Percentiles rank a stretch among this genome's conserved stretches.
These are phyloP conservation scores for Vigna mungo DNA, from an alignment of 306 rosid genomes.

Conservation along the genomic window DNA sequence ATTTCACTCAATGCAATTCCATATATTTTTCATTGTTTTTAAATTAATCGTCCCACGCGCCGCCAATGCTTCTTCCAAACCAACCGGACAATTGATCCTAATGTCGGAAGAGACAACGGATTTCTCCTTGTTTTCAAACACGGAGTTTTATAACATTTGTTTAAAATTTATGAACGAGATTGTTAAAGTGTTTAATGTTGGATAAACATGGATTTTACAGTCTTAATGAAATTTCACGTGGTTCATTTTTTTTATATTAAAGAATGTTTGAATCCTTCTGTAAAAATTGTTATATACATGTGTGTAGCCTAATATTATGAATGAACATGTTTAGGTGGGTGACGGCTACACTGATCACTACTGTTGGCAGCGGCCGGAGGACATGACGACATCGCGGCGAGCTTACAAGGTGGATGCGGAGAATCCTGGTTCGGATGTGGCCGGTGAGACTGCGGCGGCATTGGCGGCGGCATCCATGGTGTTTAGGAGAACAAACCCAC, in stretches of 20 bases:
- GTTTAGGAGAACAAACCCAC: slow-evolving; percentile 76
- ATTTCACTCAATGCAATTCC: not conserved
- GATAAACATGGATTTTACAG: too few relatives aligned
- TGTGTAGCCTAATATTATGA: not conserved
- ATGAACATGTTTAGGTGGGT: slow-evolving; percentile 64
- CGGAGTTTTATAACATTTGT: not conserved
- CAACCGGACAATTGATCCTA: not conserved
- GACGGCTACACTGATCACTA: slow-evolving; percentile 87
- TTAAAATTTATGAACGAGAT: too few relatives aligned
- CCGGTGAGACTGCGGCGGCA: slow-evolving; percentile 80
- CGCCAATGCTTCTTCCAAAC: not conserved
- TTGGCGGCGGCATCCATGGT: slow-evolving; percentile 79
- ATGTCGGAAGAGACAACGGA: slow-evolving; percentile 36
- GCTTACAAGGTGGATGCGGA: slow-evolving; percentile 67
- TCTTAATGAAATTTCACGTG: too few relatives aligned
- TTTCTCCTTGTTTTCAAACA: slow-evolving; percentile 6
- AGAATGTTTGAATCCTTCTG: not conserved
- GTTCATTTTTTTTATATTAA: too few relatives aligned
- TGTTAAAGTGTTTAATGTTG: not conserved
- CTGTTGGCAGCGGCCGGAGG: slow-evolving; percentile 96
- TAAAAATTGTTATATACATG: not conserved
- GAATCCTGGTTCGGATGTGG: slow-evolving; percentile 79
- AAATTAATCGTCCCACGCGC: slow-evolving; percentile 33
- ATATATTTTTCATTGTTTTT: too few relatives aligned
- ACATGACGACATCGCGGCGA: slow-evolving; percentile 81